These are phyloP conservation scores for Trichoderma oligosporum DNA, from an alignment of 2,329 filamentous ascomycete species.

Conservation along the genomic window DNA sequence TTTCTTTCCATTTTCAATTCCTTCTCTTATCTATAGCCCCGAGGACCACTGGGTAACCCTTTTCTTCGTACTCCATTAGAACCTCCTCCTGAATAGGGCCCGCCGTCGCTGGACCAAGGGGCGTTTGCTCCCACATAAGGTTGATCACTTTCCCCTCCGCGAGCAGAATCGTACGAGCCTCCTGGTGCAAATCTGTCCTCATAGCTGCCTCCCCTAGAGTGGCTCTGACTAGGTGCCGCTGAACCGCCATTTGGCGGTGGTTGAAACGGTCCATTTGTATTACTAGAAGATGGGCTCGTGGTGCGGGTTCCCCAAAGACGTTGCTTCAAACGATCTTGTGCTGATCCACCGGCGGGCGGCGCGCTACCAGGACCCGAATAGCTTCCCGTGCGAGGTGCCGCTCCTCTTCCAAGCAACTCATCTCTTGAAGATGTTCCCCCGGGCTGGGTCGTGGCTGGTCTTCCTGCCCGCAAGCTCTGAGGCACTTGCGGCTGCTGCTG, in stretches of 20 bases:
- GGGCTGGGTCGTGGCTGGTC: slow-evolving; percentile 30
- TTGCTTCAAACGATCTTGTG: slow-evolving; percentile 79
- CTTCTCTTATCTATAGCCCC: slow-evolving; percentile 35
- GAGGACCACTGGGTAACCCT: slow-evolving; percentile 47
- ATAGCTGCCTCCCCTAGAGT: slow-evolving; percentile 35
- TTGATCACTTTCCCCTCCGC: slow-evolving; percentile 28
- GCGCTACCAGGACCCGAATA: slow-evolving; percentile 55
- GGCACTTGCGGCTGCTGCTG: slow-evolving; percentile 35
- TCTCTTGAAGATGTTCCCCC: slow-evolving; percentile 29
- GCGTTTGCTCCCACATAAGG: slow-evolving; percentile 46
- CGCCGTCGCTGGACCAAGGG: slow-evolving; percentile 45
- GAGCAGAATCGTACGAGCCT: slow-evolving; percentile 40
- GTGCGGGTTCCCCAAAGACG: slow-evolving; percentile 65
- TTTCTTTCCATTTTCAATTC: too few relatives aligned
- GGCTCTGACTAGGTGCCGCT: slow-evolving; percentile 24
- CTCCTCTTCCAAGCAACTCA: slow-evolving; percentile 45
- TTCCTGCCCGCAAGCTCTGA: slow-evolving; percentile 45
- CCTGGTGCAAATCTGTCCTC: slow-evolving; percentile 47
- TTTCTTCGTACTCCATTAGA: slow-evolving; percentile 32
- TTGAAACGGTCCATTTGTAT: slow-evolving; percentile 44
- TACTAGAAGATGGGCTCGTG: slow-evolving; percentile 47
- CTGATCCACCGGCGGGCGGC: slow-evolving; percentile 39
- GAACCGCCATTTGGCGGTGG: slow-evolving; percentile 34
- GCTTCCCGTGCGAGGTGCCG: slow-evolving; percentile 67
- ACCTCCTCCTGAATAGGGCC: slow-evolving; percentile 28